phyloP scores from a whole-genome alignment of 208 protist genomes.

The Leishmania guyanensis region DNA sequence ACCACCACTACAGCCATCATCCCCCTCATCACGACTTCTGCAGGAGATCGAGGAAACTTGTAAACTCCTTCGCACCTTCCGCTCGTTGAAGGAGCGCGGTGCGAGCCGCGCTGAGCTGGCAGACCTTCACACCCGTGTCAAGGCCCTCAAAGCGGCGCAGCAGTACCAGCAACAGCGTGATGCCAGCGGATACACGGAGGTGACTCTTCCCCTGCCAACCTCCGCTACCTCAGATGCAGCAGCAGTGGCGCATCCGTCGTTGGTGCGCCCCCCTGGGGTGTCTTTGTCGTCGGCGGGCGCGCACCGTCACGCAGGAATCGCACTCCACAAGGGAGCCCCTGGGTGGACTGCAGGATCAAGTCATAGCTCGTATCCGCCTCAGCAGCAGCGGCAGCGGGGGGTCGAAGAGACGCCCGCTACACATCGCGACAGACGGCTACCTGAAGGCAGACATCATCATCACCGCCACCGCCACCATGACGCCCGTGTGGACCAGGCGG shows the following conservation, averaged over 20 bases:
- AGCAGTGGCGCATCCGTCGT: background rate
- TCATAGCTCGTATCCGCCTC: background rate
- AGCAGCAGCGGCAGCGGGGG: background rate
- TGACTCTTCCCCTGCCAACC: background rate
- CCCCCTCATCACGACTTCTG: constrained; percentile 30
- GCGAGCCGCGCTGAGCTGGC: constrained; percentile 32
- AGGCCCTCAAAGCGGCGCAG: constrained; percentile 23
- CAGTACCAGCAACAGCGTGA: background rate
- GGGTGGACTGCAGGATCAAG: background rate
- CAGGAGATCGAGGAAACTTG: constrained; percentile 44
- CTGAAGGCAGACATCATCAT: background rate
- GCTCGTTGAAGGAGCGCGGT: constrained; percentile 43
- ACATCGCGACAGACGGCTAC: background rate
- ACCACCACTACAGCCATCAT: background rate
- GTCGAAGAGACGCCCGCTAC: background rate
- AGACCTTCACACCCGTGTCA: constrained; percentile 30
- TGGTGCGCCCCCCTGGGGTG: background rate
- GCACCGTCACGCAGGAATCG: background rate
- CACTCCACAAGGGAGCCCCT: background rate
- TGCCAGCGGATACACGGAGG: background rate
- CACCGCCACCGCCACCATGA: background rate
- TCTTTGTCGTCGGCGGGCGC: background rate
- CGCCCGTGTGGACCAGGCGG: background rate
- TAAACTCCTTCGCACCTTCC: constrained; percentile 40
- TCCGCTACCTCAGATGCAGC: background rate